Evolutionary conservation across 495 filamentous ascomycete species (phyloP).

Genomic region (Podospora pseudopauciseta): DNA sequence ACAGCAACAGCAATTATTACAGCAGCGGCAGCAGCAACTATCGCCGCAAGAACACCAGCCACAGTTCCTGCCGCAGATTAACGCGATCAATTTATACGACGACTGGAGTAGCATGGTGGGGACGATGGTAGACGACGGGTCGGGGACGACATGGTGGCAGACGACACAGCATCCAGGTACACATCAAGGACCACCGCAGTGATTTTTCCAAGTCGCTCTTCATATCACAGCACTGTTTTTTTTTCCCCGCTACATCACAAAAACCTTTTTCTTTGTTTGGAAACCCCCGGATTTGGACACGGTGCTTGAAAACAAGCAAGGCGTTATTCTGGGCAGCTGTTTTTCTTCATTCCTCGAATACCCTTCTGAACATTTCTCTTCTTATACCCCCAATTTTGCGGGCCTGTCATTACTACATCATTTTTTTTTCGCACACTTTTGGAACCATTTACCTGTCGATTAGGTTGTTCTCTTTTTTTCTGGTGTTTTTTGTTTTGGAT

Average conservation of each 20-base stretch:
- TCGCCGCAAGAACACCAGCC: slow-evolving; percentile 26
- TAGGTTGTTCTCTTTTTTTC: background rate
- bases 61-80: slow-evolving; percentile 35
- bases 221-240: background rate
- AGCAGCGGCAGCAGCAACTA: slow-evolving; percentile 14
- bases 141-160: slow-evolving; percentile 6
- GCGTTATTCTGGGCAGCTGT: background rate
- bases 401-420: background rate
- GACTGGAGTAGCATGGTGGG: slow-evolving; percentile 33
- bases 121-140: slow-evolving; percentile 27
- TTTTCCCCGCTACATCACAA: background rate
- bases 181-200: background rate
- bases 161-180: slow-evolving; percentile 2
- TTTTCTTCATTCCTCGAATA: background rate
- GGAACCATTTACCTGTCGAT: background rate
- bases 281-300: background rate
- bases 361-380: slow-evolving; percentile 2
- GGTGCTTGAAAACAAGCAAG: background rate
- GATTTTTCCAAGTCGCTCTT: background rate
- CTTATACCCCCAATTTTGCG: background rate
- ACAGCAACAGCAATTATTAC: slow-evolving; percentile 3
- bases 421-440: background rate
- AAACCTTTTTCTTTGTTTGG: background rate
- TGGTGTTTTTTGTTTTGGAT: background rate
- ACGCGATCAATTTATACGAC: slow-evolving; percentile 21